Evolutionary conservation across 2,329 filamentous ascomycete genomes (phyloP), one percentile per base, ranked within the genome.

Genomic region (Phialemoniopsis sp.): DNA sequence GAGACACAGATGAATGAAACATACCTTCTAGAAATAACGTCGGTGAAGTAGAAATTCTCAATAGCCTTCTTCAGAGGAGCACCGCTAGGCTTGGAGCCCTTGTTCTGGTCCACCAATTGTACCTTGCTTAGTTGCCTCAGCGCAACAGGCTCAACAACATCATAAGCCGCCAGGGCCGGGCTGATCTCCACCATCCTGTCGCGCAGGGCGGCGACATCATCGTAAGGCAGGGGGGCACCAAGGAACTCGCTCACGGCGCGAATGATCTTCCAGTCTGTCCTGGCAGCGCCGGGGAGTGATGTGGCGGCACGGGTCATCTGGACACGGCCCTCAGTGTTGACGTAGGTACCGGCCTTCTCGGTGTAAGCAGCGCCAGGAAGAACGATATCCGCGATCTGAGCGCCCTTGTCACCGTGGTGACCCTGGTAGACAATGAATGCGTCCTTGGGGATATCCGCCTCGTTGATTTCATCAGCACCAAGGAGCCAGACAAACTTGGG

Each of bases 211-310:
- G 93, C 86, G 37, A 98, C 78, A 58, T 97, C 89, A 54, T 98
- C 91, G 58, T 97, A 98, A 16, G 89, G 87, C 38, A 98, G 78
- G 49, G 90, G 85, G 19, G 74, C 81, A 44, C 87, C 88, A 13
- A 98, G 76, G 69, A 95, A 96, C 67, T 97, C 93, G 57, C 87
- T 93, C 41, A 78, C 82, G 14, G 93, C 93, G 48, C 93, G 88
- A 53, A 98, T 82, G 57, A 98, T 97, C 80, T 97, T 98, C 93
- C 93, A 98, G 70, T 98, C 93, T 47, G 93, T 91, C 58, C 93
- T 82, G 41, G 91, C 82, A 38, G 89, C 93, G 44, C 93, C 93
- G 17, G 89, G 88, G 49, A 95, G 75, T 34, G 86, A 87, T 29
- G 89, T 94, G 21, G 93, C 93, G 35, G 88, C 85, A 49, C 93